Base-by-base conservation (phyloP, 2,329 filamentous ascomycete species). In the Colletotrichum orchidophilum region DNA sequence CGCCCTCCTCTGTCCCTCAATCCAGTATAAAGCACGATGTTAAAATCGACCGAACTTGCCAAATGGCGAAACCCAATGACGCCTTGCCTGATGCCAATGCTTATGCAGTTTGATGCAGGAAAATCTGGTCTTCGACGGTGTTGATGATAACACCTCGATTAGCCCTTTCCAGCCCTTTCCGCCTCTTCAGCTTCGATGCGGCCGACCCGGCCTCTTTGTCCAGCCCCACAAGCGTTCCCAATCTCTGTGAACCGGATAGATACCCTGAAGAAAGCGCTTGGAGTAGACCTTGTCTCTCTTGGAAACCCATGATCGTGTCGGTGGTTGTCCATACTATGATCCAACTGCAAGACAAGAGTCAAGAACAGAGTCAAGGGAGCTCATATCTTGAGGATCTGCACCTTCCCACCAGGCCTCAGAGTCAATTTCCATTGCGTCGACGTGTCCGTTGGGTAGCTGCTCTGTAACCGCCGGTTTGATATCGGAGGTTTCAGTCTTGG, bases 371-470 rank as follows among this genome's bases (percentile, higher is more conserved):
- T 92, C 87, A 29, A 92, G 82, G 65, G 84, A 80, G 58, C 85
- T 81, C 75, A 84, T 83, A 73, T 91, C 89, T 33, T 83, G 79
- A 3, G 75, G 73, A 58, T 87, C 86, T 49, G 86, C 87, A 3
- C 91, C 91, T 58, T 91, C 90, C 91, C 91, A 93, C 74, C 84
- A 84, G n/a, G 83, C 78, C 13, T 90, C 72, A 21, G 78, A 79
- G 76, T 92, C 89, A 54, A 90, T 80, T 9, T 91, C 89, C 88
- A 90, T 91, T n/a, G 83, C 78, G 65, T 91, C 87, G 2, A 81
- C 76, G 63, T 86, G 80, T 2, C 87, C 87, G 70, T 89, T 90
- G 11, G 84, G 80, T 3, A 86, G 74, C 42, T 79, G 79, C 33
- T 78, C 75, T 6, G 78, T 75, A 2, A 77, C 78, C 13, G 77